These are phyloP conservation scores for Spergularia marina DNA, from an alignment of 148 eudicot genomes.

Conservation along the genomic window DNA sequence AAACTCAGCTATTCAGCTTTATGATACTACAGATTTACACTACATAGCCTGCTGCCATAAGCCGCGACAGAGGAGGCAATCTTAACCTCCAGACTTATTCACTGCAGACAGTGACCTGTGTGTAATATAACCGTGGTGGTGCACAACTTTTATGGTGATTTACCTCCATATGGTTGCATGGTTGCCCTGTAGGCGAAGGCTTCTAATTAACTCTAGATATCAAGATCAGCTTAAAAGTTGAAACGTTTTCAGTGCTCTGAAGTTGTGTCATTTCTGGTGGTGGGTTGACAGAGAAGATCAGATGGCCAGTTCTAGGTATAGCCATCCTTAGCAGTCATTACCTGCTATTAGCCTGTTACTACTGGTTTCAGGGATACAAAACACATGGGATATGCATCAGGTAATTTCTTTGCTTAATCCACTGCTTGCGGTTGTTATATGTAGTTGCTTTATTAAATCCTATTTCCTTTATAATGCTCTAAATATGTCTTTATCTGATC, in stretches of 20 bases:
- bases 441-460: too few species aligned
- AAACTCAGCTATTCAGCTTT: too few species aligned
- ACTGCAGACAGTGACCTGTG: too few species aligned
- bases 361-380: conserved; percentile 52
- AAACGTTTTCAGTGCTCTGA: not conserved
- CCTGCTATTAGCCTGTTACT: conserved; percentile 58
- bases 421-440: not conserved
- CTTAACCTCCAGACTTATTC: too few species aligned
- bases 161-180: too few species aligned
- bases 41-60: too few species aligned
- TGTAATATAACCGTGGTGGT: too few species aligned
- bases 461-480: not conserved
- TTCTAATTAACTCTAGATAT: not conserved
- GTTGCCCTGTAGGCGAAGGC: too few species aligned
- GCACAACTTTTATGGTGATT: too few species aligned
- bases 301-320: conserved; percentile 70
- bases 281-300: conserved; percentile 38
- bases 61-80: too few species aligned
- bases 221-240: not conserved
- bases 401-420: conserved; percentile 26
- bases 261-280: not conserved
- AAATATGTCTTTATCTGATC: too few species aligned
- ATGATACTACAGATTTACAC: too few species aligned
- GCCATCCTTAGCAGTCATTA: conserved; percentile 65
- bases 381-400: conserved; percentile 76